phyloP scores from a whole-genome alignment of 2,329 filamentous ascomycete species.

The Neopestalotiopsis clavispora region DNA sequence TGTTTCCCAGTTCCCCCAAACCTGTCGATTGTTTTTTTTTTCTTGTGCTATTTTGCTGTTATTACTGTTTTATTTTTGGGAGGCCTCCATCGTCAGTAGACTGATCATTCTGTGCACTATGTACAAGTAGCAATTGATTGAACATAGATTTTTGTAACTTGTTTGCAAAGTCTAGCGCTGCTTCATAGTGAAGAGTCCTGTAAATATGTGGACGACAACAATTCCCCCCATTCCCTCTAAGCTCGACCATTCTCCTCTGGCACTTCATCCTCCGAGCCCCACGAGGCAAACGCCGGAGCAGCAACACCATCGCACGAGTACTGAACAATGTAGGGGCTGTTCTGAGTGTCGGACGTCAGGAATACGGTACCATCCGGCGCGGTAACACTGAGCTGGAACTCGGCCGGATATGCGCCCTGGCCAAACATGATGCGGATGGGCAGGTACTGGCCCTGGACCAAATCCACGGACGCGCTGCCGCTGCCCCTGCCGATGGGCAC shows the following conservation, averaged over 20 bases:
- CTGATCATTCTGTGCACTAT: no score
- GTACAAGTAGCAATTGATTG: no score
- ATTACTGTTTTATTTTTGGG: no score
- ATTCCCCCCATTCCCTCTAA: background rate
- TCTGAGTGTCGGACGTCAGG: background rate
- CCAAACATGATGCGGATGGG: conserved; percentile 12
- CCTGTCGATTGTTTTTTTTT: no score
- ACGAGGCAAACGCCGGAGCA: background rate
- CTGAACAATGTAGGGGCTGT: background rate
- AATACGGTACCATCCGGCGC: conserved; percentile 7
- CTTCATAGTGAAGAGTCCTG: no score
- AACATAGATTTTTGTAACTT: no score
- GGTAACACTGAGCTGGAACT: background rate
- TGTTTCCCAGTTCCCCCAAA: no score
- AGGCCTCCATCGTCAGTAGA: no score
- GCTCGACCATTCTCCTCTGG: background rate
- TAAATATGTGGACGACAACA: no score
- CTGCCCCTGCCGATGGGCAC: background rate
- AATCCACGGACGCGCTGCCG: background rate
- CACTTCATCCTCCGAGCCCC: background rate
- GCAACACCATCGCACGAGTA: conserved; percentile 5
- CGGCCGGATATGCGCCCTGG: background rate
- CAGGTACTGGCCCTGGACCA: conserved; percentile 1
- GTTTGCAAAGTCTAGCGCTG: no score
- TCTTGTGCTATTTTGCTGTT: no score